These are phyloP conservation scores for Umbelopsis isabellina DNA, from an alignment of 192 early-diverging fungal species.

Conservation along the genomic window DNA sequence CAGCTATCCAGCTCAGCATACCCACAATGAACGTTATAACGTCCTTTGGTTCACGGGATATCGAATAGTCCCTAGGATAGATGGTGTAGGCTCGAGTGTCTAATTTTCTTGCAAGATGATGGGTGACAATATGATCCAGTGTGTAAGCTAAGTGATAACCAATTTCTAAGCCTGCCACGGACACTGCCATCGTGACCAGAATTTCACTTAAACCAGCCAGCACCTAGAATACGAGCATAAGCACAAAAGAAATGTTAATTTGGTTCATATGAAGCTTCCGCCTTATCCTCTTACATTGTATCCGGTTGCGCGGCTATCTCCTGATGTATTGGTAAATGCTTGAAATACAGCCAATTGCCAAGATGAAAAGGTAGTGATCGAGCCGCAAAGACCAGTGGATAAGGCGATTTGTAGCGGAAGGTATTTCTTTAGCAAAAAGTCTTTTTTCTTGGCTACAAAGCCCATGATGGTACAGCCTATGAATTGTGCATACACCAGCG, in stretches of 20 bases:
- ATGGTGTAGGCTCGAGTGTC: background rate
- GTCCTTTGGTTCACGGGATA: background rate
- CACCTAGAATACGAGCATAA: conserved; percentile 25
- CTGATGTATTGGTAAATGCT: conserved; percentile 43
- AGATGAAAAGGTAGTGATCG: conserved; percentile 83
- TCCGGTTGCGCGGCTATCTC: conserved; percentile 24
- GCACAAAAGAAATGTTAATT: too few relatives aligned
- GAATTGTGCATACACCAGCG: conserved; percentile 66
- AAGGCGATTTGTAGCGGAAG: conserved; percentile 57
- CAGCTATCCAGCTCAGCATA: conserved; percentile 36
- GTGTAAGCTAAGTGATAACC: conserved; percentile 46
- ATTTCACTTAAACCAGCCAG: conserved; percentile 48
- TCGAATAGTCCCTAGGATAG: background rate
- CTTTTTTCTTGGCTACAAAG: conserved; percentile 33
- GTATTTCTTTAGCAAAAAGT: conserved; percentile 34
- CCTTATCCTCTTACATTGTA: conserved; percentile 53
- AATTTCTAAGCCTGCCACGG: conserved; percentile 45
- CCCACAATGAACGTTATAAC: background rate
- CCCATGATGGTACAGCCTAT: conserved; percentile 71
- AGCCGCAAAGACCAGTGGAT: conserved; percentile 77
- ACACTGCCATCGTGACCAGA: conserved; percentile 52
- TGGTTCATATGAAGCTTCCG: too few relatives aligned
- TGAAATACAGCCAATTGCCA: conserved; percentile 67
- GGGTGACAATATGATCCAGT: background rate
- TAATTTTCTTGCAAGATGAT: background rate